Percentiles rank a stretch among this genome's conserved stretches.
phyloP scores from a whole-genome alignment of 257 asterid genomes.

The Solanum boliviense region DNA sequence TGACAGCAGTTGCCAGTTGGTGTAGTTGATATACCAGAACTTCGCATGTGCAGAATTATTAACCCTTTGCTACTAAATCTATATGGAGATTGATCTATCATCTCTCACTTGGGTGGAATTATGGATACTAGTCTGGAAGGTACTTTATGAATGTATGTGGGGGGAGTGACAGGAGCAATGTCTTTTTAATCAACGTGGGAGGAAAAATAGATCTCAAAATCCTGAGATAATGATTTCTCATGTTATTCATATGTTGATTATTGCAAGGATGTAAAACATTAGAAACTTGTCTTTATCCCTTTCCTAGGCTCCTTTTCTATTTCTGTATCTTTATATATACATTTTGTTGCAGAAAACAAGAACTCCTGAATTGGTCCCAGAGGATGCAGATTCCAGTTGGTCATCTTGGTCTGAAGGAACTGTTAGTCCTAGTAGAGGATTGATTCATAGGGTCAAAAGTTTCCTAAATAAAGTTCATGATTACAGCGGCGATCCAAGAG shows the following conservation, averaged over 20 bases:
- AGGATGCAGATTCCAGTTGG: conserved; percentile 70
- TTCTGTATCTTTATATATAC: background rate
- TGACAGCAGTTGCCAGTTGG: background rate
- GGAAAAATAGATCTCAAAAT: background rate
- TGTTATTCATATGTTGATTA: background rate
- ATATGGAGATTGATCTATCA: background rate
- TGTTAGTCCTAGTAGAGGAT: conserved; percentile 31
- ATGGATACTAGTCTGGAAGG: background rate
- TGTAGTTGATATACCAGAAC: background rate
- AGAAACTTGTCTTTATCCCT: background rate
- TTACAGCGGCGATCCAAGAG: conserved; percentile 65
- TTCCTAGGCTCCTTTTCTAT: background rate
- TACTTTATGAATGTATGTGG: background rate
- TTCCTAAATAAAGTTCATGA: conserved; percentile 23
- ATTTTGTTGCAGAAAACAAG: conserved; percentile 52
- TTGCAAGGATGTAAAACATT: background rate
- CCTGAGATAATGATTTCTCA: background rate
- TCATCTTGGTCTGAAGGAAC: conserved; percentile 36
- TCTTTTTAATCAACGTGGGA: background rate
- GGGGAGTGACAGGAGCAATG: background rate
- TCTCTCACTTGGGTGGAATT: background rate
- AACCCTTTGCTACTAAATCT: background rate
- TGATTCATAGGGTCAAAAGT: conserved; percentile 28
- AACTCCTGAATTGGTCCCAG: conserved; percentile 76
- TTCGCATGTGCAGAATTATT: background rate